Conservation (phyloP, 1,284 basidiomycete species). For the Spongiforma sp. region DNA sequence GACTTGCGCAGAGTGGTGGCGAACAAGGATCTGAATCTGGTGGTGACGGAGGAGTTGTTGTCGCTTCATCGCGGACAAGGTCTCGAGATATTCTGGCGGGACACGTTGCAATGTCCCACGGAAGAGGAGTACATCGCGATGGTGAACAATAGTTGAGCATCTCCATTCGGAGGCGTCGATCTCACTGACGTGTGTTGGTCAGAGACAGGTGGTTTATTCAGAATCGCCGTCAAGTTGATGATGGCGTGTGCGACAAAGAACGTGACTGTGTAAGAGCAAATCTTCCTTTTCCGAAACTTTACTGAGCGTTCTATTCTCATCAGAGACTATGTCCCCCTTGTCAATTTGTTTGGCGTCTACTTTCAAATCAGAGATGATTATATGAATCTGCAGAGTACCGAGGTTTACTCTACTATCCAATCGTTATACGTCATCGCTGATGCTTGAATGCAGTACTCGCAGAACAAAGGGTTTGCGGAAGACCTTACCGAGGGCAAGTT, state of each 20-base stretch:
- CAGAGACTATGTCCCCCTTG: constrained; percentile 90
- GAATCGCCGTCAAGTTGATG: constrained; percentile 96
- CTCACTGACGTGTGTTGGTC: constrained; percentile 1
- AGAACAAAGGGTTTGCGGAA: constrained; percentile 95
- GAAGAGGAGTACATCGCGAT: constrained; percentile 96
- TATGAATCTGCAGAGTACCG: constrained; percentile 90
- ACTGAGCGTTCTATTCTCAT: neutral
- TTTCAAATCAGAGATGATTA: constrained; percentile 99
- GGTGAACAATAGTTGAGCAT: constrained; percentile 90
- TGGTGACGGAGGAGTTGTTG: constrained; percentile 89
- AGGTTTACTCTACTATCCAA: constrained; percentile 69
- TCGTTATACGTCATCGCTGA: too few species aligned
- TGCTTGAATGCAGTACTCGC: constrained; percentile 66
- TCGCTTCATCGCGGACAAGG: constrained; percentile 96
- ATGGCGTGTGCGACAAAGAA: constrained; percentile 83
- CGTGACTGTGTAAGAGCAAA: constrained; percentile 58
- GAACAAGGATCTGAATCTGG: constrained; percentile 59
- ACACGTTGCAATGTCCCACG: constrained; percentile 89
- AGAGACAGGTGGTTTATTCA: constrained; percentile 97
- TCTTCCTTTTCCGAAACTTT: neutral
- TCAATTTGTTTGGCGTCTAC: constrained; percentile 93
- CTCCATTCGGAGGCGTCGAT: constrained; percentile 3
- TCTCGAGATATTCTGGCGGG: constrained; percentile 94
- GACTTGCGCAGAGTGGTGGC: constrained; percentile 39
- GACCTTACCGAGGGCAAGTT: constrained; percentile 98